Evolutionary conservation across 208 protist genomes (phyloP).

Genomic region (Trypanosomatidae sp.): DNA sequence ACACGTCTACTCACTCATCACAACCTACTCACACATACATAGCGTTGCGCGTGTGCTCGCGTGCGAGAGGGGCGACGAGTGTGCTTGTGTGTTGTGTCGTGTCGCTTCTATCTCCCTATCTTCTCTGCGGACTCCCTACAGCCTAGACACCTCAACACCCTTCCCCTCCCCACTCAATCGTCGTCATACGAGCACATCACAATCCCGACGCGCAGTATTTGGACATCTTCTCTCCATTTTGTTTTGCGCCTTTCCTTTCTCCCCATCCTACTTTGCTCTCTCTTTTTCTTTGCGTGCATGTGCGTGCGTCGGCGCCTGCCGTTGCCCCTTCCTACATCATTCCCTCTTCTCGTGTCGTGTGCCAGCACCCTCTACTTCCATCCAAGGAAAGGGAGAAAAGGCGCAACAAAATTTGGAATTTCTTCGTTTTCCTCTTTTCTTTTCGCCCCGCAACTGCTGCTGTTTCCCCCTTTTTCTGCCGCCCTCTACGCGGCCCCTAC

Average conservation of each 20-base stretch:
- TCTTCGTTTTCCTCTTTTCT: constrained; percentile 14
- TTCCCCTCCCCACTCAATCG: not conserved
- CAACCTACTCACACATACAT: not conserved
- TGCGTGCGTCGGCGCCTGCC: no score
- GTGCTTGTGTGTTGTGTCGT: not conserved
- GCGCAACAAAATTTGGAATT: not conserved
- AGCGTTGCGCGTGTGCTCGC: not conserved
- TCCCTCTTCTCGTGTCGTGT: no score
- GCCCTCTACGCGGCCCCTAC: not conserved
- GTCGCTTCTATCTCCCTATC: constrained; percentile 3
- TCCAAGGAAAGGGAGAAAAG: not conserved
- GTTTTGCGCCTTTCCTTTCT: not conserved
- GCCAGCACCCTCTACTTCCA: no score
- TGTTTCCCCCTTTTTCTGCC: not conserved
- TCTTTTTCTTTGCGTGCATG: not conserved
- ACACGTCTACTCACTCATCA: not conserved
- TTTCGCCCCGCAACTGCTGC: not conserved
- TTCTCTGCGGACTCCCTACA: not conserved
- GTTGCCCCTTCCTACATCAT: no score
- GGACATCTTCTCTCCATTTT: not conserved
- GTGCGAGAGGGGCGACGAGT: not conserved
- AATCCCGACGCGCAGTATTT: not conserved
- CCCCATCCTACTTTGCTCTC: not conserved
- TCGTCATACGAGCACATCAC: not conserved
- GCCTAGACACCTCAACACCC: not conserved